phyloP scores from a whole-genome alignment of 2,329 filamentous ascomycete species.

The Geosmithia flava region DNA sequence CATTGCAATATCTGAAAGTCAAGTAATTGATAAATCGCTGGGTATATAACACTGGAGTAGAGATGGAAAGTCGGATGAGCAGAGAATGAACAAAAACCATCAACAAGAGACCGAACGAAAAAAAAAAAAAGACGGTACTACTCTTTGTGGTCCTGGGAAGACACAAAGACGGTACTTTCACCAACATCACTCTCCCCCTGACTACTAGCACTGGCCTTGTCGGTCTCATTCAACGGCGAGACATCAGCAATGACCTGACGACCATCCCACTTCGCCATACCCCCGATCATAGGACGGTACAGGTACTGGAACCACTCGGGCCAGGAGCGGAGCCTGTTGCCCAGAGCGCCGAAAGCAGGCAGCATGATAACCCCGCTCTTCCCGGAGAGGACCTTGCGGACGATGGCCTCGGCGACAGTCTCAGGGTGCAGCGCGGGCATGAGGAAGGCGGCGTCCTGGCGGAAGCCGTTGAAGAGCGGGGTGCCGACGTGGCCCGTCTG shows the following conservation, averaged over 20 bases:
- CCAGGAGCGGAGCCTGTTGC: conserved; percentile 33
- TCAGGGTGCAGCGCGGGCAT: conserved; percentile 23
- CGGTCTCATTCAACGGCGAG: conserved; percentile 20
- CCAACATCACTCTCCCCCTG: conserved; percentile 8
- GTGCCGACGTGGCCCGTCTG: conserved; percentile 34
- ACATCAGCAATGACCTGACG: conserved; percentile 34
- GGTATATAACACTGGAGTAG: too few species aligned
- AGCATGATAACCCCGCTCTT: conserved; percentile 34
- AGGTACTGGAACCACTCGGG: conserved; percentile 52
- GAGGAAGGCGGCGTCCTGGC: conserved; percentile 32
- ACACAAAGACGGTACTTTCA: conserved; percentile 25
- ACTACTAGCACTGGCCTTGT: conserved; percentile 7
- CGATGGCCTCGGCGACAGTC: conserved; percentile 31
- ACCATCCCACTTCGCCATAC: conserved; percentile 31
- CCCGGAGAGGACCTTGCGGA: conserved; percentile 34
- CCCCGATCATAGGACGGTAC: conserved; percentile 29
- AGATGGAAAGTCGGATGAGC: too few species aligned
- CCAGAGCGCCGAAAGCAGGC: conserved; percentile 23
- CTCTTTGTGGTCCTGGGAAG: conserved; percentile 1
- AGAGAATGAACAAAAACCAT: too few species aligned
- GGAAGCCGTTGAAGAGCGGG: conserved; percentile 31
- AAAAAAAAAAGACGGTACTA: background rate
- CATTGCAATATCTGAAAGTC: too few species aligned
- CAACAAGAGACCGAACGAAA: too few species aligned
- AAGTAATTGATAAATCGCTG: too few species aligned